Evolutionary conservation across 1,284 basidiomycete species (phyloP).

Genomic region (Trametes versicolor): DNA sequence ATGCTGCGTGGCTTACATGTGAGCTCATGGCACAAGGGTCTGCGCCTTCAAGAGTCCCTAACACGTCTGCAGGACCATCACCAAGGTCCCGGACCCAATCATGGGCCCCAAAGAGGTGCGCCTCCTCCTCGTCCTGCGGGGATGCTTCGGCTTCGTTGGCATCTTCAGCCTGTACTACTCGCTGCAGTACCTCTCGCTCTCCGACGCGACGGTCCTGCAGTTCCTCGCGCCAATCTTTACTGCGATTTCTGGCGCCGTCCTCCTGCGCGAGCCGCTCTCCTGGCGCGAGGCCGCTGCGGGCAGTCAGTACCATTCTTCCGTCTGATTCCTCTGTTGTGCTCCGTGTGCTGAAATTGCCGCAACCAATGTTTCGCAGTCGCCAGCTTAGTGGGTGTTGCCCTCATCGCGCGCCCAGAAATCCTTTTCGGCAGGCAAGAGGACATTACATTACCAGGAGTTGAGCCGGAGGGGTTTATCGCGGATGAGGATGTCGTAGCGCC

Average conservation of each 20-base stretch:
- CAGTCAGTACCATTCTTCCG: slow-evolving; percentile 52
- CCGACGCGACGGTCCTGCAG: slow-evolving; percentile 80
- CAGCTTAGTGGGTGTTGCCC: slow-evolving; percentile 60
- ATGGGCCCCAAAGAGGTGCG: slow-evolving; percentile 76
- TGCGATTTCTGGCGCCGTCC: slow-evolving; percentile 71
- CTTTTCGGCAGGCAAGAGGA: slow-evolving; percentile 43
- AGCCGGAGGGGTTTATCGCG: neutral
- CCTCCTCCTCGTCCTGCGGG: slow-evolving; percentile 63
- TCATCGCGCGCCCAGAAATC: slow-evolving; percentile 55
- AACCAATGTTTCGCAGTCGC: slow-evolving; percentile 38
- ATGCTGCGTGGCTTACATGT: slow-evolving; percentile 57
- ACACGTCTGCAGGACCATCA: slow-evolving; percentile 49
- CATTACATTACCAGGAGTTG: neutral
- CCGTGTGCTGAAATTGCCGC: too few relatives aligned
- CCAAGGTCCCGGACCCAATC: slow-evolving; percentile 68
- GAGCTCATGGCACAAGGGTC: neutral
- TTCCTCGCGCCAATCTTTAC: slow-evolving; percentile 80
- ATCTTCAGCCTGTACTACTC: slow-evolving; percentile 76
- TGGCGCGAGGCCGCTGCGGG: slow-evolving; percentile 70
- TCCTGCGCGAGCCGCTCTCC: slow-evolving; percentile 75
- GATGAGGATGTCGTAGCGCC: slow-evolving; percentile 37
- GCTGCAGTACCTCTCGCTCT: slow-evolving; percentile 65
- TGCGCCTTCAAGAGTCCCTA: too few relatives aligned
- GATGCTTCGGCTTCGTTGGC: slow-evolving; percentile 71
- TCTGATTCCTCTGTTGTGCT: too few relatives aligned